Conservation (phyloP, 2,329 filamentous ascomycete species). For the Pseudopyrenochaeta lycopersici region DNA sequence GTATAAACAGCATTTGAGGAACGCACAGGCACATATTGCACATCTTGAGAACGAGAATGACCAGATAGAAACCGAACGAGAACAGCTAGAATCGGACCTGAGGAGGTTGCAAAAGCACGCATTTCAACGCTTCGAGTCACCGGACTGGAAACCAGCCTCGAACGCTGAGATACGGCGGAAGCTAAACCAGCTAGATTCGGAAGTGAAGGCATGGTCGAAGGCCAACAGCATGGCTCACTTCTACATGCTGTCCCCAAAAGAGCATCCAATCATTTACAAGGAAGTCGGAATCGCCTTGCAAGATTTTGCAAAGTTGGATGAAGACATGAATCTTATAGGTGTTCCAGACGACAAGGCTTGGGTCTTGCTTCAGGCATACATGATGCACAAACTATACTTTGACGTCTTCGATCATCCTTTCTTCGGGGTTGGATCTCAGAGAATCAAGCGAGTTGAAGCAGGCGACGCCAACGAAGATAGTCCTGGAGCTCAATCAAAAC, state of each 20-base stretch:
- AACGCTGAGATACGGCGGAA: background rate
- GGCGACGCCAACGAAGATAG: background rate
- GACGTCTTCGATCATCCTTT: background rate
- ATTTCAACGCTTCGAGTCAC: background rate
- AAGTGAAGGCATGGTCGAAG: background rate
- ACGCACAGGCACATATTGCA: background rate
- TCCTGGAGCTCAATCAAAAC: background rate
- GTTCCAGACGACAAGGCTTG: background rate
- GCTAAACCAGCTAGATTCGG: background rate
- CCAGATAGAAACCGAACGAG: background rate
- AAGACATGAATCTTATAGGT: background rate
- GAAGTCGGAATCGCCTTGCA: background rate
- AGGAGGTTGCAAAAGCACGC: background rate
- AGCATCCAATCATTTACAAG: background rate
- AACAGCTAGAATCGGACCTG: background rate
- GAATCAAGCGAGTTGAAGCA: background rate
- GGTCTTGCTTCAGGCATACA: background rate
- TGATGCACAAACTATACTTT: background rate
- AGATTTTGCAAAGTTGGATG: background rate
- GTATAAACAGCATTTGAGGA: background rate
- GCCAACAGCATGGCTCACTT: background rate
- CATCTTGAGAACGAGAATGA: background rate
- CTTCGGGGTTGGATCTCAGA: background rate
- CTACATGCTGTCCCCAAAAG: background rate
- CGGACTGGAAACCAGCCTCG: background rate